A percentile compares a stretch with the other conserved stretches of the same genome.
These are phyloP conservation scores for Vinca minor DNA, from an alignment of 257 asterid species.

Conservation along the genomic window DNA sequence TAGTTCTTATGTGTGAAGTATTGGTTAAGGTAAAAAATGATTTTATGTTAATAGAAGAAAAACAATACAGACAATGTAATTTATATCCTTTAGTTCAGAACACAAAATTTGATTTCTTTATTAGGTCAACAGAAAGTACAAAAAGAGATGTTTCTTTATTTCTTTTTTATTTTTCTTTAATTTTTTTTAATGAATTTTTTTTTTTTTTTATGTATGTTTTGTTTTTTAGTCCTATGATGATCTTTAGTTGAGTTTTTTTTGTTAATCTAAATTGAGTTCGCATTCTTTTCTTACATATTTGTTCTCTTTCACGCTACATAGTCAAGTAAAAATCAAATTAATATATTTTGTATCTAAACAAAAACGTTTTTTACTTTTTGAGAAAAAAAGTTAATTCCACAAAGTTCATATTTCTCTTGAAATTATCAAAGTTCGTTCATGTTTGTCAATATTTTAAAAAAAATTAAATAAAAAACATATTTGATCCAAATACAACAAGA, in stretches of 20 bases:
- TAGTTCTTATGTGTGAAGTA: background rate
- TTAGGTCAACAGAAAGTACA: background rate
- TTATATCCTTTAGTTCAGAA: background rate
- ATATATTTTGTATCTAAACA: too few relatives aligned
- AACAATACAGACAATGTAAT: background rate
- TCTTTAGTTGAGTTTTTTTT: background rate
- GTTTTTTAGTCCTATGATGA: background rate
- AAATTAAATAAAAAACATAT: too few relatives aligned
- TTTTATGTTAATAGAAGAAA: background rate
- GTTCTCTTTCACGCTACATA: too few relatives aligned
- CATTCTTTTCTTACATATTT: too few relatives aligned
- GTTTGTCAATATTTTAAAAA: too few relatives aligned
- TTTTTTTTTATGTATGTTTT: background rate
- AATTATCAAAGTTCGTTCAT: too few relatives aligned
- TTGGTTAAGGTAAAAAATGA: background rate
- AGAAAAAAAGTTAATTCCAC: too few relatives aligned
- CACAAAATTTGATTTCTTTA: background rate
- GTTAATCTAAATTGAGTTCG: too few relatives aligned
- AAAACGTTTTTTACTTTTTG: too few relatives aligned
- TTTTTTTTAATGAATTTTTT: background rate
- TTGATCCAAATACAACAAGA: too few relatives aligned
- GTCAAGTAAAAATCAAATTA: too few relatives aligned
- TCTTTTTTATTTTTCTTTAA: background rate
- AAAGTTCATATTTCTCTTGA: too few relatives aligned
- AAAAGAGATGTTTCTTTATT: background rate